Percentiles rank a stretch among this genome's conserved stretches.
Evolutionary conservation across 2,329 filamentous ascomycete species (phyloP).

Genomic region (Bertia moriformis): DNA sequence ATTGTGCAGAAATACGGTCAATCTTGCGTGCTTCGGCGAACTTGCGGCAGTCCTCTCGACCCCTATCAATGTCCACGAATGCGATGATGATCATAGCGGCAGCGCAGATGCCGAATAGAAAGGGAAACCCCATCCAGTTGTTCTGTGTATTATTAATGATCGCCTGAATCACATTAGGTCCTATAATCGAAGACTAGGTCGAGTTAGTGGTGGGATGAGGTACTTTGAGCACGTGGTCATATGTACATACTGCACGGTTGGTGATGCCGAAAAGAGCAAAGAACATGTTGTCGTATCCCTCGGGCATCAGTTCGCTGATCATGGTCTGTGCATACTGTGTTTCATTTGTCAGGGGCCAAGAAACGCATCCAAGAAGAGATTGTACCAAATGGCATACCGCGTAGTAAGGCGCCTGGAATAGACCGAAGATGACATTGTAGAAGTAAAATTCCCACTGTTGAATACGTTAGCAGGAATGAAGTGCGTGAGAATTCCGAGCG

Average conservation of each 20-base stretch:
- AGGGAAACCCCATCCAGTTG: slow-evolving; percentile 26
- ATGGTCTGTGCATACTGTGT: slow-evolving; percentile 21
- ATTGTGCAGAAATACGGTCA: too few species aligned
- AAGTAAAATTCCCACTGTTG: slow-evolving; percentile 19
- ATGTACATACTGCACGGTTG: slow-evolving; percentile 19
- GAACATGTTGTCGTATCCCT: slow-evolving; percentile 26
- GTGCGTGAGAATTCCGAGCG: too few species aligned
- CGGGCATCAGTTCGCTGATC: slow-evolving; percentile 24
- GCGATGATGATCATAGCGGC: slow-evolving; percentile 20
- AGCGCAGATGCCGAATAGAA: slow-evolving; percentile 20
- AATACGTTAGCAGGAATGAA: too few species aligned
- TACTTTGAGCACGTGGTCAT: neutral
- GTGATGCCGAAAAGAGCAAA: slow-evolving; percentile 26
- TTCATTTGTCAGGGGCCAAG: too few species aligned
- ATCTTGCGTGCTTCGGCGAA: slow-evolving; percentile 19
- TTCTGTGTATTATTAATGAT: slow-evolving; percentile 24
- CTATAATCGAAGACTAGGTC: slow-evolving; percentile 22
- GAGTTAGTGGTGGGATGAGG: neutral
- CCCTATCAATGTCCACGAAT: slow-evolving; percentile 23
- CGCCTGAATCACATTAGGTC: slow-evolving; percentile 24
- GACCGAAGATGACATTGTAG: slow-evolving; percentile 23
- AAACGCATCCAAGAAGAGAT: too few species aligned
- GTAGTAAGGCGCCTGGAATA: slow-evolving; percentile 25
- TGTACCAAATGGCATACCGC: too few species aligned
- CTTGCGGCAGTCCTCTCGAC: slow-evolving; percentile 18